These are phyloP conservation scores for Amesomyces nigricolor DNA, from an alignment of 2,329 filamentous ascomycete genomes.

Conservation along the genomic window DNA sequence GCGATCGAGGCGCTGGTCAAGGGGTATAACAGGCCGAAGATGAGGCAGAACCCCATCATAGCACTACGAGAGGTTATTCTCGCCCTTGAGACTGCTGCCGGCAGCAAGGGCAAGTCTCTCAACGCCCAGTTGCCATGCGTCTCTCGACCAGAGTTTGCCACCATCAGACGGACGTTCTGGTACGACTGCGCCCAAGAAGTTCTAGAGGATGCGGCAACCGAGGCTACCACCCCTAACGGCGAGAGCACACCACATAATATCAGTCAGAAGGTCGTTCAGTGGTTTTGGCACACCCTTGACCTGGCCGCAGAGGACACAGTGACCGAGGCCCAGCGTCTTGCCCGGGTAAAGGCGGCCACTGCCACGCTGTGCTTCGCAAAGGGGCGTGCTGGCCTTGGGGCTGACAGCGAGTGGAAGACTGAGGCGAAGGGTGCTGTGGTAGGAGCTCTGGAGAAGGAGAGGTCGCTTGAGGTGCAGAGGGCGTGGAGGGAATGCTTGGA, in stretches of 20 bases:
- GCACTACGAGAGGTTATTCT: slow-evolving; percentile 39
- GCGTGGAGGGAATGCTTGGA: slow-evolving; percentile 25
- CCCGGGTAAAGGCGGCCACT: slow-evolving; percentile 42
- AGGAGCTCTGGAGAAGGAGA: slow-evolving; percentile 43
- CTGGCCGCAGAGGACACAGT: slow-evolving; percentile 42
- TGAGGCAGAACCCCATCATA: slow-evolving; percentile 33
- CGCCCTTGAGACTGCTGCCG: slow-evolving; percentile 29
- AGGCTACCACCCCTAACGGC: slow-evolving; percentile 22
- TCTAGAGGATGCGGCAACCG: slow-evolving; percentile 36
- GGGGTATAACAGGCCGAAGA: slow-evolving; percentile 42
- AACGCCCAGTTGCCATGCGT: slow-evolving; percentile 35
- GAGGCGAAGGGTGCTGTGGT: slow-evolving; percentile 42
- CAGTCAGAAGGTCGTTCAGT: slow-evolving; percentile 30
- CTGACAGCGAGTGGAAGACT: slow-evolving; percentile 7
- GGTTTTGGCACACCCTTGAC: slow-evolving; percentile 43
- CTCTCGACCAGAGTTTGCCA: slow-evolving; percentile 33
- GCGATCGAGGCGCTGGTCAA: slow-evolving; percentile 46
- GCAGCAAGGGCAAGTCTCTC: slow-evolving; percentile 20
- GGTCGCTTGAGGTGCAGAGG: slow-evolving; percentile 32
- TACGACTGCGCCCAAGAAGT: slow-evolving; percentile 46
- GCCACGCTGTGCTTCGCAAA: slow-evolving; percentile 39
- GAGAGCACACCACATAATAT: slow-evolving; percentile 22
- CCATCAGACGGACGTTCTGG: slow-evolving; percentile 47
- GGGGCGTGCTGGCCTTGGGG: slow-evolving; percentile 29
- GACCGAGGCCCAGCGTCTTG: slow-evolving; percentile 47